Evolutionary conservation across 345 rosid genomes (phyloP), one percentile per base, ranked within the genome.

Genomic region (Lepidium aucheri): DNA sequence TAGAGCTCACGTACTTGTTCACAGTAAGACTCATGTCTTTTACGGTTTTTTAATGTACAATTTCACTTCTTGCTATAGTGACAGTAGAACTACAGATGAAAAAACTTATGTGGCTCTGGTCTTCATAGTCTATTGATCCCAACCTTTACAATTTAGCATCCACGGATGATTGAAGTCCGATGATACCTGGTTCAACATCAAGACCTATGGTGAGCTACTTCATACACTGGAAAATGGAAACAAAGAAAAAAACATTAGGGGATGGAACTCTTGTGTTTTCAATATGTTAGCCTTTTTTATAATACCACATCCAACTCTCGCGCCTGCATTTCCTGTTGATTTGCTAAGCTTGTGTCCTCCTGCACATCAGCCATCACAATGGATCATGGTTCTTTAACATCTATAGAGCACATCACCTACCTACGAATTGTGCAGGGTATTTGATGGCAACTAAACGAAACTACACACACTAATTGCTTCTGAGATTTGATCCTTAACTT

Each of bases 331-430:
- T 35, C 98, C 97, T 8, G 98, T 91, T 38, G 89, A 79, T 77
- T 84, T 85, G 80, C 96, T 91, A 68, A 91, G 95, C 59, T 89
- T 86, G 76, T 89, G 98, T 35, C 96, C 87, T 69, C 98, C 95
- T 91, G 81, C 54, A 45, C 32, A 45, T 60, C 62, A 43, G 45
- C 36, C 43, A 14, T 22, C 10, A 3, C 56, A 34, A 34, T 40
- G 39, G 24, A 45, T 26, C 26, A 45, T 44, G 41, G 15, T 16
- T 43, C 38, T 9, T 45, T 45, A 63, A 26, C 7, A 47, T 33
- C 13, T 1, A 44, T 10, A 40, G 15, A 49, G 52, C 52, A 22
- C 26, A 69, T 5, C 32, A 61, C 5, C 18, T 39, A 53, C 14
- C 14, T 60, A 44, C 18, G 26, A 63, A 55, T 35, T 16, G 7